Conservation (phyloP, 371 early-diverging fungal species). For the Haplosporangium sp. region DNA sequence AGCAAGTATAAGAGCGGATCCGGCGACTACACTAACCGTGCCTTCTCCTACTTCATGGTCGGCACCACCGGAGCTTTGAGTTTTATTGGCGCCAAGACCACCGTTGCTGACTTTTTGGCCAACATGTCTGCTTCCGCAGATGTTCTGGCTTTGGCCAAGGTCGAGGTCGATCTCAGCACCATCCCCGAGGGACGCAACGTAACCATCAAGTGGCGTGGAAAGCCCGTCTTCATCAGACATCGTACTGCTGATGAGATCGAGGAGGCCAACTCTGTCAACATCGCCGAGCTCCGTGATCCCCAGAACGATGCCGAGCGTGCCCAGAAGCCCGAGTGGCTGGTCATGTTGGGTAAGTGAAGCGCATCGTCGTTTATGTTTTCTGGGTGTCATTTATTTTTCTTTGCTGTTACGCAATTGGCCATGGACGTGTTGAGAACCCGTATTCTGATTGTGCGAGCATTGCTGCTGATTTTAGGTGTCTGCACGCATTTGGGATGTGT, state of each 20-base stretch:
- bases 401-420: no score
- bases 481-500: slow-evolving; percentile 99
- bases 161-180: slow-evolving; percentile 90
- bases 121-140: slow-evolving; percentile 97
- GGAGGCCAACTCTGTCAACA: slow-evolving; percentile 87
- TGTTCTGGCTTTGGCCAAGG: slow-evolving; percentile 97
- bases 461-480: slow-evolving; percentile 68
- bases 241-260: slow-evolving; percentile 94
- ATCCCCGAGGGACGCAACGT: slow-evolving; percentile 98
- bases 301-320: slow-evolving; percentile 93
- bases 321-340: slow-evolving; percentile 95
- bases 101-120: slow-evolving; percentile 90
- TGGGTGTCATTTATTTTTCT: no score
- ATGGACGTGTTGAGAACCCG: not conserved
- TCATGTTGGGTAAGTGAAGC: slow-evolving; percentile 77
- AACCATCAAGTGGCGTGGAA: slow-evolving; percentile 98
- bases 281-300: slow-evolving; percentile 89
- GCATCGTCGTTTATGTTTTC: not conserved
- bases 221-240: slow-evolving; percentile 98
- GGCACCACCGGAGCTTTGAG: slow-evolving; percentile 89
- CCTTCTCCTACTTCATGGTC: slow-evolving; percentile 94
- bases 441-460: not conserved
- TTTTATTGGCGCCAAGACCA: slow-evolving; percentile 91
- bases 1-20: slow-evolving; percentile 73
- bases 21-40: slow-evolving; percentile 76